Evolutionary conservation across 768 basidiomycete genomes (phyloP).

Genomic region (Collybia nuda): DNA sequence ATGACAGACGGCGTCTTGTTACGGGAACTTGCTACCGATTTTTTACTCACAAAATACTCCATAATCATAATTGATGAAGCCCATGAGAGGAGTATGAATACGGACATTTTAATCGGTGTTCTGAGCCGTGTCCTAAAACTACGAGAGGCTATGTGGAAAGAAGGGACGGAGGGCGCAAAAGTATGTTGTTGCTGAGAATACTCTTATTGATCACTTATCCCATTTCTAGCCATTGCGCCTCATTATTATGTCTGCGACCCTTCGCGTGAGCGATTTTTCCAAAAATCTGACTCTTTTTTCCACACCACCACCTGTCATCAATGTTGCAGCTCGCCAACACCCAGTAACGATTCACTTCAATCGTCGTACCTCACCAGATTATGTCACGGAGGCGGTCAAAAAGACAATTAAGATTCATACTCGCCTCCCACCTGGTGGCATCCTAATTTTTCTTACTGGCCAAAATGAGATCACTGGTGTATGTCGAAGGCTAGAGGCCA

Average conservation of each 20-base stretch:
- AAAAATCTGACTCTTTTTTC: slow-evolving; percentile 82
- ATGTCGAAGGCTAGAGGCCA: slow-evolving; percentile 77
- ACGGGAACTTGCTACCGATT: slow-evolving; percentile 89
- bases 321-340: slow-evolving; percentile 87
- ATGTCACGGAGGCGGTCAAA: slow-evolving; percentile 86
- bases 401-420: slow-evolving; percentile 93
- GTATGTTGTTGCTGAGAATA: slow-evolving; percentile 31
- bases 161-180: slow-evolving; percentile 69
- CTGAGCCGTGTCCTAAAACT: slow-evolving; percentile 91
- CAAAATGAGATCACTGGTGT: slow-evolving; percentile 92
- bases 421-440: slow-evolving; percentile 88
- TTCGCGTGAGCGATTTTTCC: slow-evolving; percentile 90
- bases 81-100: slow-evolving; percentile 97
- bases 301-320: slow-evolving; percentile 87
- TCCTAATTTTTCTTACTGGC: slow-evolving; percentile 92
- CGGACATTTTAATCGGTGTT: slow-evolving; percentile 95
- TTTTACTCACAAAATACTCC: slow-evolving; percentile 91
- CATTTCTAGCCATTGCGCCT: slow-evolving; percentile 74
- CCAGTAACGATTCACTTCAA: slow-evolving; percentile 95
- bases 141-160: slow-evolving; percentile 87
- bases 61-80: slow-evolving; percentile 97
- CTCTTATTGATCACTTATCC: background rate
- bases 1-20: slow-evolving; percentile 99
- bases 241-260: slow-evolving; percentile 98
- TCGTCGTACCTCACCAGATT: slow-evolving; percentile 81